Evolutionary conservation across 2,329 filamentous ascomycete species (phyloP).

Genomic region (Neoarthrinium moseri): DNA sequence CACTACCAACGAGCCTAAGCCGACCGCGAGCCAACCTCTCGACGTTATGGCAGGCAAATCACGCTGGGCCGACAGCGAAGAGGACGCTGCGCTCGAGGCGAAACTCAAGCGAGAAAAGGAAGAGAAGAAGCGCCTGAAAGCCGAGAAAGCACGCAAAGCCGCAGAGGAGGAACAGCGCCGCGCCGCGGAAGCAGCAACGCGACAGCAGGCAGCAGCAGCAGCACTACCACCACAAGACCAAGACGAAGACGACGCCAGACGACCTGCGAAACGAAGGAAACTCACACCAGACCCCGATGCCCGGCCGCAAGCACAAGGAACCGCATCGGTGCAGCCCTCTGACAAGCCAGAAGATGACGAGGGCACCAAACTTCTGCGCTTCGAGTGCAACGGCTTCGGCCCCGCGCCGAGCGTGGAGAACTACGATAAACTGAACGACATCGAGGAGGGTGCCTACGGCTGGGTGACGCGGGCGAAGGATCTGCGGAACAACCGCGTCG

Average conservation of each 20-base stretch:
- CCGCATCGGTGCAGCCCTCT: conserved; percentile 9
- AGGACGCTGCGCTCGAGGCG: conserved; percentile 73
- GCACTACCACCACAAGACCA: conserved; percentile 30
- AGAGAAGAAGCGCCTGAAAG: conserved; percentile 81
- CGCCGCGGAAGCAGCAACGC: conserved; percentile 8
- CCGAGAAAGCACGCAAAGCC: conserved; percentile 72
- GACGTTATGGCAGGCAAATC: conserved; percentile 65
- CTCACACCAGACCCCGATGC: conserved; percentile 45
- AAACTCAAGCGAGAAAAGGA: conserved; percentile 80
- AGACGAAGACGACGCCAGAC: conserved; percentile 33
- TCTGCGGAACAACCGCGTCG: conserved; percentile 70
- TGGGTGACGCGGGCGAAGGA: conserved; percentile 86
- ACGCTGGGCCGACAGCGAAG: conserved; percentile 84
- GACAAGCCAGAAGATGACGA: conserved; percentile 22
- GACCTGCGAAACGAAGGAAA: conserved; percentile 62
- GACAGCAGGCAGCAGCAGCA: conserved; percentile 18
- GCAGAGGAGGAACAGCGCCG: conserved; percentile 46
- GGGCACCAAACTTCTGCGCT: conserved; percentile 62
- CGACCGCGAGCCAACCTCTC: neutral
- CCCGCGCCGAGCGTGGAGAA: conserved; percentile 76
- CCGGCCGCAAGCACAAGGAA: conserved; percentile 14
- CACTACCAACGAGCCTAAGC: too few relatives aligned
- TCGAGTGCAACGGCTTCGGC: conserved; percentile 67
- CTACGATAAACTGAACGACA: conserved; percentile 92
- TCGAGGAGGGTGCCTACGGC: conserved; percentile 96